These are phyloP conservation scores for Basipetospora chlamydospora DNA, from an alignment of 2,329 filamentous ascomycete species.

Conservation along the genomic window DNA sequence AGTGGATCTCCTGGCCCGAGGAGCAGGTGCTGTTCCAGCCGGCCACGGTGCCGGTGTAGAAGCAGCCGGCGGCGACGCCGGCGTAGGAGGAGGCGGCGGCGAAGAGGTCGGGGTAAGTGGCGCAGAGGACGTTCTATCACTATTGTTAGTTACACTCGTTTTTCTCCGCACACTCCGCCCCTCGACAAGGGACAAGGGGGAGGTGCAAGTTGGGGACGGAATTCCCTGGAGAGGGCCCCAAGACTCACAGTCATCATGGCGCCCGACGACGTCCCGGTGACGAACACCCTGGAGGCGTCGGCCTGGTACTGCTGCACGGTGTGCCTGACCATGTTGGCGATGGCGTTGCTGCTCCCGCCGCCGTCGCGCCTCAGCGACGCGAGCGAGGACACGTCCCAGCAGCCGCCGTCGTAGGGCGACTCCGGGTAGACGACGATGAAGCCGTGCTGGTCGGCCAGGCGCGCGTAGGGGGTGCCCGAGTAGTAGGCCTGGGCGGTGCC, in stretches of 20 bases:
- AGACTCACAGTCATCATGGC: constrained; percentile 46
- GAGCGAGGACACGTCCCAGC: constrained; percentile 42
- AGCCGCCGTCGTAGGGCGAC: constrained; percentile 24
- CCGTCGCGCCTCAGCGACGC: constrained; percentile 29
- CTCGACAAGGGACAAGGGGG: no score
- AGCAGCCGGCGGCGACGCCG: constrained; percentile 32
- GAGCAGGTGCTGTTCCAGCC: constrained; percentile 39
- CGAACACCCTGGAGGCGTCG: constrained; percentile 31
- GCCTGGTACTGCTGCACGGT: constrained; percentile 31
- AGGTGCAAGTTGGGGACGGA: no score
- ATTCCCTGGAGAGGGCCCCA: no score
- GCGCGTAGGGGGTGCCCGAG: constrained; percentile 34
- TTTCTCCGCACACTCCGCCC: no score
- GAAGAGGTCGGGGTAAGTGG: constrained; percentile 37
- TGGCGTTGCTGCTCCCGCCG: constrained; percentile 33
- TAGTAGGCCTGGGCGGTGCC: constrained; percentile 36
- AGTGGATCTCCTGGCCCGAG: constrained; percentile 25
- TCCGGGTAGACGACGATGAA: constrained; percentile 33
- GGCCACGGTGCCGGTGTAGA: constrained; percentile 24
- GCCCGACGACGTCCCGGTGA: constrained; percentile 33
- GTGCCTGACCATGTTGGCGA: constrained; percentile 38
- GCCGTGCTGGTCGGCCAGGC: constrained; percentile 35
- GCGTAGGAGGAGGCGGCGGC: constrained; percentile 31
- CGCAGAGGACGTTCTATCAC: constrained; percentile 35
- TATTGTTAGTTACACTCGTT: no score